Base-by-base conservation (phyloP, 768 basidiomycete genomes). In the Omphalotus guepiniiformis region DNA sequence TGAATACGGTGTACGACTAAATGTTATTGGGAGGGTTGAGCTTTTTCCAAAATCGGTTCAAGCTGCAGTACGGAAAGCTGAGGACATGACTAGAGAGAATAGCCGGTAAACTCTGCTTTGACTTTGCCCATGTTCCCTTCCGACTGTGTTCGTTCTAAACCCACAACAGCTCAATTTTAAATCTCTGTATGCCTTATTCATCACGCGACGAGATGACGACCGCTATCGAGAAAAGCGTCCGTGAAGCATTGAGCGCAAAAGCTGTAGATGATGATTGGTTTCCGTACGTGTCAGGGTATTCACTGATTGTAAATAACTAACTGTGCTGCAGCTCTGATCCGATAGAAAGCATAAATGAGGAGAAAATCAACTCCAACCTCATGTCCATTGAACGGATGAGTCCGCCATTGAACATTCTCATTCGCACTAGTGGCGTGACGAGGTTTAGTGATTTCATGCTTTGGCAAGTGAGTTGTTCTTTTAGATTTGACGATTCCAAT, bases 111-210 rank as follows among this genome's bases (percentile, higher is more conserved):
- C 60, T 13, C 22, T 42, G 49, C 35, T 15, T 11, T 27, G 43
- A 11, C 48, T 12, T 18, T n/a, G 26, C 23, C 46, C 39, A 9
- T 29, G 2, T 25, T 22, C 35, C 27, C 16, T 50, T 29, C 30
- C 32, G 29, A 42, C 52, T 42, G 19, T 26, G 13, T 25, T 28
- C 15, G 1, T 27, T 44, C 43, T 49, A n/a, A n/a, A n/a, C n/a
- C n/a, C n/a, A n/a, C 18, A 41, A 15, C 47, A 97, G 94, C 26
- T 83, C 88, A 1, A 85, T 94, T 22, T 73, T 98, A 28, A 97
- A 98, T 59, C 70, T 98, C 4, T 92, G 89, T 67, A 91, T 93
- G 75, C 85, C 95, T 0, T 99, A 97, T 59, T 76, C 92, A 4
- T 87, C 93, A 2, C 78, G 86, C 23, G 90, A 99, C 59, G 96